A percentile compares a stretch with the other conserved stretches of the same genome.
These are phyloP conservation scores for Exophiala spinifera DNA, from an alignment of 2,329 filamentous ascomycete species.

Conservation along the genomic window DNA sequence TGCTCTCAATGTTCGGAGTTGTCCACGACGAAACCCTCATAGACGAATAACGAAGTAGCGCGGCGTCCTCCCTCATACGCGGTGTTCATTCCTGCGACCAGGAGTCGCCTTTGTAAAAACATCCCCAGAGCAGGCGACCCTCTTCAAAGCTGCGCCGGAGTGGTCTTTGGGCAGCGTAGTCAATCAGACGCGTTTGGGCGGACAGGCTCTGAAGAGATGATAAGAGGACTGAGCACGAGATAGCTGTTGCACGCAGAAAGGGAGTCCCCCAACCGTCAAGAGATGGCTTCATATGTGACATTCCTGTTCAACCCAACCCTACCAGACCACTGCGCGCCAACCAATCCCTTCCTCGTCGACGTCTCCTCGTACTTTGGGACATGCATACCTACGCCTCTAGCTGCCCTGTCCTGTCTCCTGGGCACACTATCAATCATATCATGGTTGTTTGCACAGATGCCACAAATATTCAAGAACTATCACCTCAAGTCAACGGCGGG, in stretches of 20 bases:
- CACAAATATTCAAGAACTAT: conserved; percentile 68
- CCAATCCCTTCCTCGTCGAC: conserved; percentile 54
- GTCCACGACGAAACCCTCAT: neutral
- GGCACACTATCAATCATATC: conserved; percentile 62
- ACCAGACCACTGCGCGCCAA: conserved; percentile 60
- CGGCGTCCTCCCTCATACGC: neutral
- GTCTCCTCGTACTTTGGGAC: conserved; percentile 60
- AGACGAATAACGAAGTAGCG: neutral
- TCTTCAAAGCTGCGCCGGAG: too few relatives aligned
- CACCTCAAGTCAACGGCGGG: conserved; percentile 62
- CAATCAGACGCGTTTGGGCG: neutral
- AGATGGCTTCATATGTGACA: neutral
- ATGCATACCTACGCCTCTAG: conserved; percentile 62
- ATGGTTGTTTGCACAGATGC: conserved; percentile 67
- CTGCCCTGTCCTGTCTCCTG: conserved; percentile 59
- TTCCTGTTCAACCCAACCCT: conserved; percentile 34
- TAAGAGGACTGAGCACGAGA: conserved; percentile 2
- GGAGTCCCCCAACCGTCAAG: too few relatives aligned
- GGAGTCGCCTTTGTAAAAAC: neutral
- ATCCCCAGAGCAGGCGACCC: neutral
- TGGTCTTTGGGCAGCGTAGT: too few relatives aligned
- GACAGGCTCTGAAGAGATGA: conserved; percentile 3
- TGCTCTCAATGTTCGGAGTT: neutral
- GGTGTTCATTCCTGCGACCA: neutral
- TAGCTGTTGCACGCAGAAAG: neutral